Percentiles rank a stretch among this genome's conserved stretches.
phyloP scores from a whole-genome alignment of 345 rosid genomes.

The Schrenkiella parvula region DNA sequence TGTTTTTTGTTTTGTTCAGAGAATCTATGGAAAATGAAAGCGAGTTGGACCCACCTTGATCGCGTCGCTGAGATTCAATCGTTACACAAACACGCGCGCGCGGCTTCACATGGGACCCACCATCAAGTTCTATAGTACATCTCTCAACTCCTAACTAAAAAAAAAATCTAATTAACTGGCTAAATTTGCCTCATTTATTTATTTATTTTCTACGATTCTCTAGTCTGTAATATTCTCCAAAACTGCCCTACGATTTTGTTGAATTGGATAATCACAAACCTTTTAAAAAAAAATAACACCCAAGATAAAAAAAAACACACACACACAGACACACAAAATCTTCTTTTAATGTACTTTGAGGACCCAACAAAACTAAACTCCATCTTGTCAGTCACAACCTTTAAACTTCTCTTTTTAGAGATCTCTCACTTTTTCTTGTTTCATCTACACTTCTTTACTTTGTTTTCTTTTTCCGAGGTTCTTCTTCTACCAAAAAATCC shows the following conservation, averaged over 20 bases:
- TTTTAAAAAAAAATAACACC: background rate
- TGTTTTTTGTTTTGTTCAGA: too few species aligned
- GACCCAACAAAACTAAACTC: constrained; percentile 7
- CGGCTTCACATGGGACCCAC: constrained; percentile 3
- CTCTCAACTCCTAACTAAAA: too few species aligned
- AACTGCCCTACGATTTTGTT: background rate
- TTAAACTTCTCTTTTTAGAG: background rate
- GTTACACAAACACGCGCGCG: background rate
- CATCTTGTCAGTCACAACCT: constrained; percentile 19
- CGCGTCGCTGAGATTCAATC: constrained; percentile 14
- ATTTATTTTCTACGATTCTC: background rate
- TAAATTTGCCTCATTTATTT: too few species aligned
- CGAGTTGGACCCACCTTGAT: background rate
- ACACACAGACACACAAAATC: too few species aligned
- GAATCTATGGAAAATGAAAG: constrained; percentile 11
- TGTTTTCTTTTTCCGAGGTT: background rate
- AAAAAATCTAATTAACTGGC: too few species aligned
- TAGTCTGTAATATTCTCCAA: background rate
- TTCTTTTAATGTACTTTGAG: constrained; percentile 14
- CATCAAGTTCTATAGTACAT: too few species aligned
- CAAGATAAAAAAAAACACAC: background rate
- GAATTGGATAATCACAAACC: background rate
- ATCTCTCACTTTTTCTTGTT: constrained; percentile 6
- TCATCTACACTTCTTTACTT: background rate
- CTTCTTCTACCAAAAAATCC: background rate